Evolutionary conservation across 1,284 basidiomycete genomes (phyloP).

Genomic region (Malassezia nana): DNA sequence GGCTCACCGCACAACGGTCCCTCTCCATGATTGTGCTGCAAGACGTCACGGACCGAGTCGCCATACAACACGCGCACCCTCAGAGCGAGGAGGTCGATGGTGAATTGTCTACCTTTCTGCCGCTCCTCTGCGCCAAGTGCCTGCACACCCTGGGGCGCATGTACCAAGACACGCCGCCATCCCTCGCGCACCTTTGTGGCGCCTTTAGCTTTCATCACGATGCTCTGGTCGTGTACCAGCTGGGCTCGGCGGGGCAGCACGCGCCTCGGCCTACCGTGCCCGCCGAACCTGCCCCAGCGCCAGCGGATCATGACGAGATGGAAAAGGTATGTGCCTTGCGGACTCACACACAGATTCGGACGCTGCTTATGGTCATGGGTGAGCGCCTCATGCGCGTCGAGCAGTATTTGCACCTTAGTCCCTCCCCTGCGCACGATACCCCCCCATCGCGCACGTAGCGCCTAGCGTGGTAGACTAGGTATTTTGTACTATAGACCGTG

Average conservation of each 20-base stretch:
- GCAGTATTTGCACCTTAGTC: conserved; percentile 1
- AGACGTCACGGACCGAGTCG: conserved; percentile 21
- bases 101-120: conserved; percentile 22
- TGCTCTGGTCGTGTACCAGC: conserved; percentile 12
- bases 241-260: neutral
- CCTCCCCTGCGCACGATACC: neutral
- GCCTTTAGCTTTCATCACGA: conserved; percentile 24
- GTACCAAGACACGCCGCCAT: conserved; percentile 25
- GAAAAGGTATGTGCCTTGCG: neutral
- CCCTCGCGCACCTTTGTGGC: conserved; percentile 23
- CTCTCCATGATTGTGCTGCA: conserved; percentile 29
- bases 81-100: conserved; percentile 21
- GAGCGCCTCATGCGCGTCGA: conserved; percentile 19
- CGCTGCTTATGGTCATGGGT: conserved; percentile 19
- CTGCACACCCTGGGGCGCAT: conserved; percentile 18
- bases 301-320: neutral
- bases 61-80: neutral
- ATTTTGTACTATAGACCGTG: neutral
- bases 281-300: neutral
- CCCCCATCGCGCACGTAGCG: neutral
- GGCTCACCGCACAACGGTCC: conserved; percentile 23
- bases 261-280: neutral
- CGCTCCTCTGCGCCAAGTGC: conserved; percentile 23
- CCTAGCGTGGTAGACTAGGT: neutral
- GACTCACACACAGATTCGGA: conserved; percentile 5